Conservation (phyloP, 176 grass and related monocot genomes). For the Lolium rigidum region DNA sequence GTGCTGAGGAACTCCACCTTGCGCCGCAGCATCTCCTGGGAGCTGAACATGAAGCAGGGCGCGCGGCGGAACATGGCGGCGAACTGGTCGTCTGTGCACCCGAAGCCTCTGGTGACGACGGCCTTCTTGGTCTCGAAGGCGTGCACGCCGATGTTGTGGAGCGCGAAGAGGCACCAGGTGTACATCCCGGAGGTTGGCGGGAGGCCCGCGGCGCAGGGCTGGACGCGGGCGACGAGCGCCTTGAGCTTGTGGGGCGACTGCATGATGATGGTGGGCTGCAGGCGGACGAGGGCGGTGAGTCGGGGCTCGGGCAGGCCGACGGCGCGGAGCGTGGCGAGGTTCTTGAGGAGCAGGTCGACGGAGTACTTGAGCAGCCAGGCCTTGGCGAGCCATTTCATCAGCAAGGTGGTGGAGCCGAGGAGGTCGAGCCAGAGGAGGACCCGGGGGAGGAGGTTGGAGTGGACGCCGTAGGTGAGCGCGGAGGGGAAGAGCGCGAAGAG, state of each 20-base stretch:
- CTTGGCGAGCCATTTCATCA: slow-evolving; percentile 54
- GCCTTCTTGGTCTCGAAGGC: slow-evolving; percentile 44
- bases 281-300: not conserved
- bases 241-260: not conserved
- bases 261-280: slow-evolving; percentile 35
- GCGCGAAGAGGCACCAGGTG: slow-evolving; percentile 29
- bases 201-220: not conserved
- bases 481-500: slow-evolving; percentile 42
- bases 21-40: slow-evolving; percentile 26
- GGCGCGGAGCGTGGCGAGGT: slow-evolving; percentile 17
- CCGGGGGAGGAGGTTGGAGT: slow-evolving; percentile 47
- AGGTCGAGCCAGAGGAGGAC: slow-evolving; percentile 51
- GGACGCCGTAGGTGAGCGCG: slow-evolving; percentile 41
- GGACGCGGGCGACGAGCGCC: slow-evolving; percentile 31
- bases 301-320: slow-evolving; percentile 16
- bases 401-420: slow-evolving; percentile 46
- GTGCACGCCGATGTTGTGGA: slow-evolving; percentile 31
- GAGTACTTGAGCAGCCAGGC: slow-evolving; percentile 42
- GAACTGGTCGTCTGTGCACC: slow-evolving; percentile 52
- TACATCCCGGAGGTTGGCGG: slow-evolving; percentile 43
- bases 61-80: slow-evolving; percentile 50
- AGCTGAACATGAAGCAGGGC: slow-evolving; percentile 43
- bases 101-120: not conserved
- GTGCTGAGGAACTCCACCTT: slow-evolving; percentile 63
- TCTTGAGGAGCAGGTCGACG: slow-evolving; percentile 34